Base-by-base conservation (phyloP, 352 stramenopile species). In the Pythium aristosporum region DNA sequence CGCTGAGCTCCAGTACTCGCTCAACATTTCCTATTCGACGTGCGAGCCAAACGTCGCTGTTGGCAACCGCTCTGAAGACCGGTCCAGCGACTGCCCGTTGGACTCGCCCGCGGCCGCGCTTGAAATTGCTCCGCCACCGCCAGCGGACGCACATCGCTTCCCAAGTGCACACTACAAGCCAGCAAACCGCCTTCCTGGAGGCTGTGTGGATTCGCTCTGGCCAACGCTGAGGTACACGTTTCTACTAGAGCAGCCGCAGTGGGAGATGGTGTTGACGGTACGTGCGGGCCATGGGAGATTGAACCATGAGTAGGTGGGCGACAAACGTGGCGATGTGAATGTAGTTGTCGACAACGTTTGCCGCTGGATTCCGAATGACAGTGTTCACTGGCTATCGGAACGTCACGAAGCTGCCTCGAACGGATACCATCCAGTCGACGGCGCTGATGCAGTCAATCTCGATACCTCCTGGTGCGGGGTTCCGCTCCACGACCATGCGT, bases 341-440 rank as follows among this genome's bases (percentile, higher is more conserved):
- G 11, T 21, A 69, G 62, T n/a, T 69, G 15, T 69, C 62, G 18
- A 69, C 55, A 20, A 69, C 62, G 3, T 69, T 69, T 15, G 44
- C 62, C 10, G 46, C 55, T 25, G 62, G 62, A 23, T 61, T 69
- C n/a, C 6, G 39, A 20, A 59, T 69, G 8, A 44, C 57, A 10
- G 62, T 42, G 11, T 60, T 63, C 15, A 48, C 37, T 13, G n/a
- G 30, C 10, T 42, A 49, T 36, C 53, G 49, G 39, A 60, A 55
- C 16, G 20, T 65, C n/a, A 62, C 56, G 0, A 28, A 47, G 8
- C 6, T 62, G n/a, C 54, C 52, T 10, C 13, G 5, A 23, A 15
- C 46, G 2, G 51, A 47, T 10, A 5, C 28, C 15, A 10, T 48
- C 9, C 25, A 56, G 42, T 23, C 32, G 1, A 53, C 30, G 10